Evolutionary conservation across 371 early-diverging fungal species (phyloP).

Genomic region (Funneliformis caledonium): DNA sequence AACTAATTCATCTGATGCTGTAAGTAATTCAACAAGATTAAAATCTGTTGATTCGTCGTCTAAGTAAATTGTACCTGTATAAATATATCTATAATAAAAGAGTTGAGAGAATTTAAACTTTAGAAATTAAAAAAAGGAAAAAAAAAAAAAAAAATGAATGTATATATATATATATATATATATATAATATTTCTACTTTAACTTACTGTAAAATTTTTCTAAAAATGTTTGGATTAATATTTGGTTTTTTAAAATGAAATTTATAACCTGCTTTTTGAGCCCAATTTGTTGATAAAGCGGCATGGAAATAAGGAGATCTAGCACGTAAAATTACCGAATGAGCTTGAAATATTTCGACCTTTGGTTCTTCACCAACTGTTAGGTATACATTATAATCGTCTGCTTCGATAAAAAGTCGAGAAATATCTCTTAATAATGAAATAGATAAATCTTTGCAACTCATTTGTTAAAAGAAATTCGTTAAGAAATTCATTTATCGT

Average conservation of each 20-base stretch:
- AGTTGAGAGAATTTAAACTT: background rate
- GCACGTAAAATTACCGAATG: constrained; percentile 37
- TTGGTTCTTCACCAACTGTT: constrained; percentile 29
- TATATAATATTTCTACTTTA: background rate
- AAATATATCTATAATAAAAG: constrained; percentile 21
- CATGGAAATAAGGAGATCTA: constrained; percentile 26
- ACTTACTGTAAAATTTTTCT: constrained; percentile 23
- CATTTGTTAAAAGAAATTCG: background rate
- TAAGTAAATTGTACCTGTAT: constrained; percentile 20
- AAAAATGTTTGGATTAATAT: constrained; percentile 14
- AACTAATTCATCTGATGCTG: constrained; percentile 20
- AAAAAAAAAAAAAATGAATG: background rate
- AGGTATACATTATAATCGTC: constrained; percentile 29
- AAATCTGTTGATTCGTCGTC: background rate
- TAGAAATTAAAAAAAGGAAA: background rate
- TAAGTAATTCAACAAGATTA: constrained; percentile 12
- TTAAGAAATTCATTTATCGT: no score
- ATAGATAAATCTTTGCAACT: constrained; percentile 10
- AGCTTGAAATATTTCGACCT: constrained; percentile 21
- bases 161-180: background rate
- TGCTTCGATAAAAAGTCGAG: background rate
- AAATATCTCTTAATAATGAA: constrained; percentile 14
- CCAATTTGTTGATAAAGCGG: constrained; percentile 28
- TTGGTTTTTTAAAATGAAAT: constrained; percentile 23
- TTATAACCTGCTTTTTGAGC: constrained; percentile 27